phyloP scores from a whole-genome alignment of 1,284 basidiomycete genomes.

The Tilletiaria anomala region DNA sequence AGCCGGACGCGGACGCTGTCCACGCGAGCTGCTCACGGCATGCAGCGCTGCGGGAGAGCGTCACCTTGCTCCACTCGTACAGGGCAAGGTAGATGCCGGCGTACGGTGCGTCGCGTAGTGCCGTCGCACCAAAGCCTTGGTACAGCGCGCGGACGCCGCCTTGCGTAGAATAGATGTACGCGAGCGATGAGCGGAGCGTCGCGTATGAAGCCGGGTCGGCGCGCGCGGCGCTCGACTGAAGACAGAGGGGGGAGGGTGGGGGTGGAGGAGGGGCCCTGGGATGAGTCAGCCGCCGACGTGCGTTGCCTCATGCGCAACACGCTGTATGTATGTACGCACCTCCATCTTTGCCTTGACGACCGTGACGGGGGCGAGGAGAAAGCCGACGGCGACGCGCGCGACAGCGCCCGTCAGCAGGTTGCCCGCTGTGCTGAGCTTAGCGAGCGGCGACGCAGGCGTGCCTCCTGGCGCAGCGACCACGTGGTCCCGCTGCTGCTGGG shows the following conservation, averaged over 20 bases:
- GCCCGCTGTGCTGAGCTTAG: constrained; percentile 58
- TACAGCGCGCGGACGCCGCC: constrained; percentile 73
- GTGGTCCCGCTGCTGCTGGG: constrained; percentile 53
- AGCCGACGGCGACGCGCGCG: constrained; percentile 68
- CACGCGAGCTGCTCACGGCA: neutral
- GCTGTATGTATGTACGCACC: constrained; percentile 46
- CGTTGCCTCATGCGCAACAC: too few species aligned
- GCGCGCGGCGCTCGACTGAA: neutral
- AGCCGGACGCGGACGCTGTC: constrained; percentile 1
- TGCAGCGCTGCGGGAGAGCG: constrained; percentile 7
- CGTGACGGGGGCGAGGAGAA: constrained; percentile 80
- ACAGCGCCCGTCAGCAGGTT: constrained; percentile 81
- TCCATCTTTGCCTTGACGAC: constrained; percentile 90
- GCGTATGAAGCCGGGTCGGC: constrained; percentile 19
- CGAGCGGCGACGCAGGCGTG: constrained; percentile 12
- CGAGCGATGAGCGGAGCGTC: constrained; percentile 19
- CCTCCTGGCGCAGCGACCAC: too few species aligned
- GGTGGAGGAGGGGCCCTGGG: too few species aligned
- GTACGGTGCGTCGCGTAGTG: constrained; percentile 84
- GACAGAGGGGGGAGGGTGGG: neutral
- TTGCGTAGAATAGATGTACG: constrained; percentile 48
- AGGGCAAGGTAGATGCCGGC: constrained; percentile 82
- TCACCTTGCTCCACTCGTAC: constrained; percentile 48
- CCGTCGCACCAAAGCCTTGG: constrained; percentile 76
- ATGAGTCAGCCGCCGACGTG: too few species aligned